Conservation (phyloP, 2,329 filamentous ascomycete genomes). For the Cercospora sp. region DNA sequence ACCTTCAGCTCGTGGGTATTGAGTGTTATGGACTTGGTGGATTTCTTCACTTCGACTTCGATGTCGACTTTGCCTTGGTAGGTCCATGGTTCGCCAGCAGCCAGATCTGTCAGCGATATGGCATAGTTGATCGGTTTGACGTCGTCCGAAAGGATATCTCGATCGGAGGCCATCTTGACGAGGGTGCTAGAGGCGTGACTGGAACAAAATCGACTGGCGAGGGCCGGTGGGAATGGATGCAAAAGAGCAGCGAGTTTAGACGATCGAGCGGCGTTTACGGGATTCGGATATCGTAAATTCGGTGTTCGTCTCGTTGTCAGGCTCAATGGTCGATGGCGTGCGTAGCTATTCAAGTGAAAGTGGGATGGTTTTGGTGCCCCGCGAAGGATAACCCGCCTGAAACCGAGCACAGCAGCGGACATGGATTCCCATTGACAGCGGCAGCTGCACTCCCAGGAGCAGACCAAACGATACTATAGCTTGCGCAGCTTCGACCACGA, state of each 20-base stretch:
- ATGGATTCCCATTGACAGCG: not conserved
- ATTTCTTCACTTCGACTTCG: slow-evolving; percentile 68
- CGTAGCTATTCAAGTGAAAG: not conserved
- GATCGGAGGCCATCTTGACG: slow-evolving; percentile 48
- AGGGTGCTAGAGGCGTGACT: slow-evolving; percentile 37
- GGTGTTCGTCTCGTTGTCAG: not conserved
- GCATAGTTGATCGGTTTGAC: slow-evolving; percentile 85
- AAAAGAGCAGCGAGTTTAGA: not conserved
- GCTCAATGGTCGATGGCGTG: not conserved
- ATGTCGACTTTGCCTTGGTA: slow-evolving; percentile 88
- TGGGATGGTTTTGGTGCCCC: not conserved
- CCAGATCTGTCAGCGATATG: slow-evolving; percentile 76
- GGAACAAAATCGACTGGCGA: slow-evolving; percentile 31
- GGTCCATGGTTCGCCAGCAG: slow-evolving; percentile 69
- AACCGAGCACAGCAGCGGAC: not conserved
- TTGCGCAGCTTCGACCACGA: not conserved
- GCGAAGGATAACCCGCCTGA: not conserved
- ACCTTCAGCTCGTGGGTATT: slow-evolving; percentile 86
- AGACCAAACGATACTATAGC: not conserved
- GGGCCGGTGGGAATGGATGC: not conserved
- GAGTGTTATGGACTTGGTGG: slow-evolving; percentile 74
- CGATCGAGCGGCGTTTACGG: not conserved
- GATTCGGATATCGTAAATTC: not conserved
- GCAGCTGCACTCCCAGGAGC: not conserved
- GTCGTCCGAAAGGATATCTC: slow-evolving; percentile 49